Evolutionary conservation across 1,284 basidiomycete genomes (phyloP), one percentile per base, ranked within the genome.

Genomic region (Phylloporus sp.): DNA sequence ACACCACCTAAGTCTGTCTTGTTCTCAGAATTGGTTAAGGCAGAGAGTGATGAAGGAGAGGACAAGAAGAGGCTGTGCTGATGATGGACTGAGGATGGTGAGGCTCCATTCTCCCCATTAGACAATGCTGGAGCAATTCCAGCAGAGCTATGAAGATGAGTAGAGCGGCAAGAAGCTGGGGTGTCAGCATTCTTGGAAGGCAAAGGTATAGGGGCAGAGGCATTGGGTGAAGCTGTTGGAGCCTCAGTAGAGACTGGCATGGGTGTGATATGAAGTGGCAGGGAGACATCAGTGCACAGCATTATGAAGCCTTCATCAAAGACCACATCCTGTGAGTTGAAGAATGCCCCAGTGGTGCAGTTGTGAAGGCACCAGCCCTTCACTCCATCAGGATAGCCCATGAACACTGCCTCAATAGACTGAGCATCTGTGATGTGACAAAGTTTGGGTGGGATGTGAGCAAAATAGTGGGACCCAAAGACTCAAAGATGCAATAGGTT

Each of bases 221-320:
- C 18, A 22, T 6, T 28, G 24, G 47, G 12, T 5, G 28, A 18
- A n/a, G n/a, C n/a, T n/a, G n/a, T n/a, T n/a, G n/a, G n/a, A n/a
- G n/a, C n/a, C n/a, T n/a, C n/a, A n/a, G n/a, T n/a, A n/a, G n/a
- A n/a, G n/a, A n/a, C n/a, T n/a, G n/a, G n/a, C n/a, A n/a, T n/a
- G 15, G 47, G 47, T 29, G 17, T 13, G 28, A 31, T 17, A 20
- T 11, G 28, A 29, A 50, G 28, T 11, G 49, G 22, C 7, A 17
- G 24, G 8, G 26, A 10, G 4, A 20, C 11, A 13, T 42, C 53
- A 15, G 6, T 20, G 2, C n/a, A n/a, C 3, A 6, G 2, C n/a
- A 54, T 37, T 8, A 62, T 34, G 2, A 56, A 62, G 17, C 56
- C 31, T 34, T 62, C 61, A 40, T 62, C 44, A 5, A 62, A 58